These are phyloP conservation scores for Domatiomyces globalis DNA, from an alignment of 2,329 filamentous ascomycete species.

Conservation along the genomic window DNA sequence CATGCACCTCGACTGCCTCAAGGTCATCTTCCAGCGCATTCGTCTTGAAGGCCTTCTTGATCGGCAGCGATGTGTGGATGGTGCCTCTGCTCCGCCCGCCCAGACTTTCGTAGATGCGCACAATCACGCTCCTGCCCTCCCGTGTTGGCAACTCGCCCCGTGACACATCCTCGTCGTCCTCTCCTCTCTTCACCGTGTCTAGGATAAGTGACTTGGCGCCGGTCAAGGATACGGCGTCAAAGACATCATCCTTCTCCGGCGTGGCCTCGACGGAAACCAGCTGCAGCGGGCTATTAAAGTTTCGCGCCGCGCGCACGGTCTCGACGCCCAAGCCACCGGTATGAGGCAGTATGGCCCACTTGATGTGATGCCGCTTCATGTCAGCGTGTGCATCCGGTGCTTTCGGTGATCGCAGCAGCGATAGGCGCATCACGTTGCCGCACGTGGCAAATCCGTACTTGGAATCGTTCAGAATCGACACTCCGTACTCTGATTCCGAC, in stretches of 20 bases:
- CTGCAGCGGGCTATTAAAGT: slow-evolving; percentile 71
- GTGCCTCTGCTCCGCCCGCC: slow-evolving; percentile 65
- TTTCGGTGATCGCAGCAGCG: slow-evolving; percentile 73
- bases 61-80: slow-evolving; percentile 52
- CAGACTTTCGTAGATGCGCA: slow-evolving; percentile 77
- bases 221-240: slow-evolving; percentile 50
- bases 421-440: slow-evolving; percentile 79
- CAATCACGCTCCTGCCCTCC: slow-evolving; percentile 62
- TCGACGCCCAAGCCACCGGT: slow-evolving; percentile 53
- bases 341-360: slow-evolving; percentile 84
- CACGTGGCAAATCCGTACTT: slow-evolving; percentile 92
- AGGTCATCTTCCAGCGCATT: slow-evolving; percentile 82
- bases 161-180: slow-evolving; percentile 59
- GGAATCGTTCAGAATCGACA: slow-evolving; percentile 85
- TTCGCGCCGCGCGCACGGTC: slow-evolving; percentile 70
- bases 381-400: slow-evolving; percentile 87
- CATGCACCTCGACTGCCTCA: slow-evolving; percentile 45
- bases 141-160: slow-evolving; percentile 46
- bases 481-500: slow-evolving; percentile 74
- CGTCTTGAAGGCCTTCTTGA: slow-evolving; percentile 66
- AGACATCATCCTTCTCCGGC: slow-evolving; percentile 11
- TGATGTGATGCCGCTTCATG: slow-evolving; percentile 78
- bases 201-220: slow-evolving; percentile 58
- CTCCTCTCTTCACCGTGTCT: slow-evolving; percentile 86
- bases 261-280: slow-evolving; percentile 20